phyloP scores from a whole-genome alignment of 164 flowering plant species.

The Chimonanthus praecox region DNA sequence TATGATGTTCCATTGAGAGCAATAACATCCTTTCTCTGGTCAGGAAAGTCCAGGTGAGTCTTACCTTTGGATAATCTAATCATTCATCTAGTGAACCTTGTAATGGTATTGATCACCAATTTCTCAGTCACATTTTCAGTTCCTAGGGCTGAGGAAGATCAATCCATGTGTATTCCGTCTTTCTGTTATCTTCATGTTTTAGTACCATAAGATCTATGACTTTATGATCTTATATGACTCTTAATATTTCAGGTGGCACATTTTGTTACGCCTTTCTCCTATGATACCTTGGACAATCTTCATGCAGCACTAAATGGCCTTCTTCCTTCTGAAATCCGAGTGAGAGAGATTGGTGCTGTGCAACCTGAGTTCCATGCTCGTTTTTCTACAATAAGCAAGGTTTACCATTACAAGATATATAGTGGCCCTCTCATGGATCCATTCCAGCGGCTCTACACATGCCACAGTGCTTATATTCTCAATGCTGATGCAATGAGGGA shows the following conservation, averaged over 20 bases:
- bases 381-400: slow-evolving; percentile 67
- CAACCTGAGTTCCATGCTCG: slow-evolving; percentile 91
- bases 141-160: background rate
- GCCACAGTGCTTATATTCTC: slow-evolving; percentile 61
- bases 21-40: too few species aligned
- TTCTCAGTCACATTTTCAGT: background rate
- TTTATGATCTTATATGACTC: slow-evolving; percentile 6
- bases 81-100: too few species aligned
- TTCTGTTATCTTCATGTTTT: background rate
- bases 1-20: too few species aligned
- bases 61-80: too few species aligned
- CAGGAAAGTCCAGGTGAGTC: too few species aligned
- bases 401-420: slow-evolving; percentile 77
- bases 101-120: background rate
- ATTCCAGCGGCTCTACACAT: slow-evolving; percentile 57
- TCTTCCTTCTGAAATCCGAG: slow-evolving; percentile 81
- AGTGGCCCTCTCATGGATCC: slow-evolving; percentile 82
- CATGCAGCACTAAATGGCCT: slow-evolving; percentile 83
- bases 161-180: background rate
- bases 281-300: slow-evolving; percentile 52
- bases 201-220: background rate
- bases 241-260: slow-evolving; percentile 78
- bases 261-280: slow-evolving; percentile 81
- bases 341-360: slow-evolving; percentile 76
- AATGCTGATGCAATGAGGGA: slow-evolving; percentile 64